Base-by-base conservation (phyloP, 2,329 filamentous ascomycete genomes). In the Diaporthe vaccinii region DNA sequence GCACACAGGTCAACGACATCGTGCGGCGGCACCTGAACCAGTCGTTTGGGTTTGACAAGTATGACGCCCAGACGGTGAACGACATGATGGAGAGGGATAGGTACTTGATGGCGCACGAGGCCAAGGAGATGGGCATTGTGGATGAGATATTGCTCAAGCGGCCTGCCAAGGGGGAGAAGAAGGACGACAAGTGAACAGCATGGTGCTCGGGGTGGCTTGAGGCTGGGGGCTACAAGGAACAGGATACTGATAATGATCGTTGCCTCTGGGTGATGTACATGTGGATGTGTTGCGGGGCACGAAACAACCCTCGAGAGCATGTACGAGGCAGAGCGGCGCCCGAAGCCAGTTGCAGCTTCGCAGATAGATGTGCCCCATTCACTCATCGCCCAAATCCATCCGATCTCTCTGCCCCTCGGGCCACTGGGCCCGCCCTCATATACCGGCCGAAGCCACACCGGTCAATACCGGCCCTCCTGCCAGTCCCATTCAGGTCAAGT, bases 71-170 rank as follows among this genome's bases (percentile, higher is more conserved):
- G 67, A 94, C 97, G 81, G 94, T 99, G 81, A 96, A 97, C 84
- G 95, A 93, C 82, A 90, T 98, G 83, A 98, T 99, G 96, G 97
- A 99, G 87, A 89, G 97, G 74, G 97, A 99, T 84, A 97, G 97
- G 81, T 98, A 98, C 80, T 90, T 99, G 89, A 93, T 93, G 73
- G 95, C 96, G 0, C 87, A 95, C 61, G 96, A 99, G 86, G 97
- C 97, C 12, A 87, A 95, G 80, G 95, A 97, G 69, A 90, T 97
- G 84, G 97, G 97, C 0, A 94, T 99, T 79, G 92, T 99, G 77
- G 97, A 99, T 83, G 92, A 96, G 85, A 96, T 99, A 76, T 82
- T 99, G 79, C 89, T 92, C 62, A 89, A 89, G 85, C 89, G 94
- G 79, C 74, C 74, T 53, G 55, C 74, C 7, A 53, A 72, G 20